A percentile compares a stretch with the other conserved stretches of the same genome.
phyloP scores from a whole-genome alignment of 2,329 filamentous ascomycete species.

The Alternaria atra region DNA sequence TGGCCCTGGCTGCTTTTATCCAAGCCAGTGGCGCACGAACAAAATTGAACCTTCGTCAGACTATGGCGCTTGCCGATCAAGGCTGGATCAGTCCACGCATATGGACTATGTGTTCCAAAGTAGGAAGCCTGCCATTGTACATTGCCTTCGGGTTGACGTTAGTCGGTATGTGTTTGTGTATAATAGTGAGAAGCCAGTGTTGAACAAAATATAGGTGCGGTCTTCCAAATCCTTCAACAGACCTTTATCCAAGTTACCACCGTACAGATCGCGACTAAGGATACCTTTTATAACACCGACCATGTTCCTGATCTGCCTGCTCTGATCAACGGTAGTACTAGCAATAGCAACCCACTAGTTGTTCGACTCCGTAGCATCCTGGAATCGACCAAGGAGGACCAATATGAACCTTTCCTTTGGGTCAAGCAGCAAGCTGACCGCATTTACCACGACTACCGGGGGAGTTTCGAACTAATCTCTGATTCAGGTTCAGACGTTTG shows the following conservation, averaged over 20 bases:
- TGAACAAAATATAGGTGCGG: not conserved
- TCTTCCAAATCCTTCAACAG: not conserved
- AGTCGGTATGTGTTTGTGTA: not conserved
- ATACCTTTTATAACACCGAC: not conserved
- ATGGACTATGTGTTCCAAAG: constrained; percentile 1
- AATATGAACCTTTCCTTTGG: constrained; percentile 3
- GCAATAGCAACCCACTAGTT: not conserved
- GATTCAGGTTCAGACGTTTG: not conserved
- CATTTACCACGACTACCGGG: not conserved
- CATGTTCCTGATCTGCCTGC: not conserved
- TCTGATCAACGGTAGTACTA: not conserved
- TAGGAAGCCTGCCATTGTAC: constrained; percentile 3
- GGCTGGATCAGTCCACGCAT: constrained; percentile 2
- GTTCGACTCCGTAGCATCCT: constrained; percentile 3
- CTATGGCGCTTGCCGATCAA: constrained; percentile 5
- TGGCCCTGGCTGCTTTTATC: not conserved
- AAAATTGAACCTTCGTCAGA: constrained; percentile 2
- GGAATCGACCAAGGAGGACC: not conserved
- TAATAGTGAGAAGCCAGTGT: not conserved
- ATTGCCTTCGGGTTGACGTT: constrained; percentile 1
- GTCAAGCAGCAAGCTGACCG: not conserved
- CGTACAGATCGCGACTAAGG: not conserved
- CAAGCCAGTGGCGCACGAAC: not conserved
- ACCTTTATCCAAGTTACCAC: not conserved
- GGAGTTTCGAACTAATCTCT: not conserved